Evolutionary conservation across 345 rosid species (phyloP), one percentile per base, ranked within the genome.

Genomic region (Brassica juncea): DNA sequence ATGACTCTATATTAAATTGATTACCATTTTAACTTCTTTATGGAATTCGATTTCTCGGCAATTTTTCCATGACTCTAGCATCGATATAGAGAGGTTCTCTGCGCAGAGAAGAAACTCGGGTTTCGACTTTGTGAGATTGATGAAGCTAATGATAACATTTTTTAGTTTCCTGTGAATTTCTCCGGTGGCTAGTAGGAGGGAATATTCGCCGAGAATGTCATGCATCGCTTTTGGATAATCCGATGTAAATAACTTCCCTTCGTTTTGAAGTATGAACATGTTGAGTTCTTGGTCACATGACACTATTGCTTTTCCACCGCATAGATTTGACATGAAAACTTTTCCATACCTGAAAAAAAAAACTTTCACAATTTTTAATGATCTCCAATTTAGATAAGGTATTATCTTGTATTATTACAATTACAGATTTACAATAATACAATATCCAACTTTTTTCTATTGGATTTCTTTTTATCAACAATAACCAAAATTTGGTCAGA

Each of bases 211-310:
- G 31, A 94, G 91, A 66, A 94, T 89, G 60, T 86, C 94, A 58
- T 86, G 89, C 87, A 94, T 86, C 34, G 91, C 81, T 76, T 84
- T 88, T 14, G 98, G 97, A 74, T 94, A 94, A 81, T 84, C 83
- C 2, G 82, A 87, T 72, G 62, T 82, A 87, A 94, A 89, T 30
- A 91, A 74, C 86, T 79, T 92, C 84, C 82, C 97, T 72, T 94
- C 97, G 31, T 91, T 90, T 75, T 89, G 97, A 63, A 94, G 98
- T 76, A 94, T 78, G 70, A 89, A 88, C 88, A 75, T 71, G 88
- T 90, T 94, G 77, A 92, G 85, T 71, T 92, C 97, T 31, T 81
- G 80, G 85, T 92, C 94, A 69, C 97, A 92, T 6, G 97, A 92
- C 8, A 94, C 96, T 72, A 94, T 83, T 21, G 97, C 83, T 23